phyloP scores from a whole-genome alignment of 371 early-diverging fungal genomes.

The Mortierella sp. region DNA sequence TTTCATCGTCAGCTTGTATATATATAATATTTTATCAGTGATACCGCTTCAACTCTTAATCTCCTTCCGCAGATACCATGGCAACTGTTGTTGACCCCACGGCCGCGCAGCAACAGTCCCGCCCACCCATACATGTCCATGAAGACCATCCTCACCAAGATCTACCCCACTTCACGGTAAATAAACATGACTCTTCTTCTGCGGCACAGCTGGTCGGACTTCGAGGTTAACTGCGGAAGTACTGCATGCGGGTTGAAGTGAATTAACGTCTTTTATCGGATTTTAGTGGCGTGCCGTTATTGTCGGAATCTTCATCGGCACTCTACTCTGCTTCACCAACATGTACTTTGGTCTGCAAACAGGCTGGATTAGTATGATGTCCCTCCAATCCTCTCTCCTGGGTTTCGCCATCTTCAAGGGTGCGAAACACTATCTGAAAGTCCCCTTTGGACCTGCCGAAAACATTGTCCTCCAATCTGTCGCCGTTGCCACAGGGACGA shows the following conservation, averaged over 20 bases:
- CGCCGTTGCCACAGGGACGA: conserved; percentile 87
- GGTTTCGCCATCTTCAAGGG: conserved; percentile 83
- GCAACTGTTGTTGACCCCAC: neutral
- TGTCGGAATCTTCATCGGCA: conserved; percentile 69
- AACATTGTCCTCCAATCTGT: conserved; percentile 86
- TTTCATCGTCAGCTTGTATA: too few species aligned
- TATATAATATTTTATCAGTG: too few species aligned
- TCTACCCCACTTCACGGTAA: conserved; percentile 48
- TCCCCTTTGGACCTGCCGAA: conserved; percentile 79
- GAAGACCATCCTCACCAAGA: conserved; percentile 16
- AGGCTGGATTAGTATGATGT: conserved; percentile 92
- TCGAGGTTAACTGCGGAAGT: too few species aligned
- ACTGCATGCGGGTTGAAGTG: neutral
- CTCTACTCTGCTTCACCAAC: conserved; percentile 83
- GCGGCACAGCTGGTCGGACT: neutral
- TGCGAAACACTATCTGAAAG: conserved; percentile 58
- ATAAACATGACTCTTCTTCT: neutral
- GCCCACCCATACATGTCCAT: neutral
- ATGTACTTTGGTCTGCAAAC: conserved; percentile 90
- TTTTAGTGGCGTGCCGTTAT: conserved; percentile 36
- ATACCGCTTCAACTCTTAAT: too few species aligned
- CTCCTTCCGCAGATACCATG: too few species aligned
- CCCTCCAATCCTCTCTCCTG: conserved; percentile 81
- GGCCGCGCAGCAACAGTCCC: neutral
- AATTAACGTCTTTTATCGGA: neutral